Percentiles rank a stretch among this genome's conserved stretches.
These are phyloP conservation scores for Debaryomyces fabryi DNA, from an alignment of 1,139 yeast species.

Conservation along the genomic window DNA sequence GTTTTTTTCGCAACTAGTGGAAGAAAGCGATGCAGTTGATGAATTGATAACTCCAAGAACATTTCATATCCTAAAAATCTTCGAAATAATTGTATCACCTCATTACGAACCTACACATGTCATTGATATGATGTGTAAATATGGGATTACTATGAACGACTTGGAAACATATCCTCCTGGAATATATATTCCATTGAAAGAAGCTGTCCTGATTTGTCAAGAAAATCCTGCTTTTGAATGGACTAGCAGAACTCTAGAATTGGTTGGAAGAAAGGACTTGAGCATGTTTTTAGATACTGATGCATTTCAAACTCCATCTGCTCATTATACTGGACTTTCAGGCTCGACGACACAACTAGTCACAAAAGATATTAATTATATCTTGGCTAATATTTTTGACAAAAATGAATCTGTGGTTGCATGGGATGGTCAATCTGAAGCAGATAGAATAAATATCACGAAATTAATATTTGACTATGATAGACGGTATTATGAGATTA, in stretches of 20 bases:
- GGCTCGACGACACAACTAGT: slow-evolving; percentile 15
- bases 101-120: slow-evolving; percentile 55
- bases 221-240: slow-evolving; percentile 55
- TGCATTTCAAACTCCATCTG: slow-evolving; percentile 20
- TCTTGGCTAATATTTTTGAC: slow-evolving; percentile 50
- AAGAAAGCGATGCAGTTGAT: slow-evolving; percentile 65
- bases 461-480: slow-evolving; percentile 75
- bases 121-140: slow-evolving; percentile 60
- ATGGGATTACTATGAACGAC: slow-evolving; percentile 51
- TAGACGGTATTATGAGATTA: slow-evolving; percentile 77
- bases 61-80: slow-evolving; percentile 55
- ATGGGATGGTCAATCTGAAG: slow-evolving; percentile 71
- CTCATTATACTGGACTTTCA: slow-evolving; percentile 14
- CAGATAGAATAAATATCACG: slow-evolving; percentile 67
- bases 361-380: slow-evolving; percentile 49
- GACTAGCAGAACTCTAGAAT: slow-evolving; percentile 51
- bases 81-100: slow-evolving; percentile 63
- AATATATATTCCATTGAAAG: slow-evolving; percentile 64
- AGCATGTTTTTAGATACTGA: slow-evolving; percentile 31
- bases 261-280: slow-evolving; percentile 72
- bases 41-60: slow-evolving; percentile 66
- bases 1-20: slow-evolving; percentile 70
- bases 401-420: slow-evolving; percentile 51
- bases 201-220: slow-evolving; percentile 60
- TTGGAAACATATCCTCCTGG: slow-evolving; percentile 79